Conservation (phyloP, 2,329 filamentous ascomycete genomes). For the Westerdykella sp. region DNA sequence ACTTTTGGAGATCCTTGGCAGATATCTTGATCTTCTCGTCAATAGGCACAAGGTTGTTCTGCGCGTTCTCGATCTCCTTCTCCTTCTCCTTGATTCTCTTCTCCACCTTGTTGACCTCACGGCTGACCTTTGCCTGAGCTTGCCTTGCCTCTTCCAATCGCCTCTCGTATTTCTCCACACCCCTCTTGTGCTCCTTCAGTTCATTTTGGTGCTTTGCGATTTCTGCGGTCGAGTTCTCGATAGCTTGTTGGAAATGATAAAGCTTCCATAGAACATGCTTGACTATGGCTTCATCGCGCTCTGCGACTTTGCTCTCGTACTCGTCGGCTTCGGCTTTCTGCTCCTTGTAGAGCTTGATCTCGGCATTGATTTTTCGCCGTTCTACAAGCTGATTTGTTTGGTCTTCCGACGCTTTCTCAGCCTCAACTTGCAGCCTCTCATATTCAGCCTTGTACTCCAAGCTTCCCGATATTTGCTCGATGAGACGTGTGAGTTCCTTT, state of each 20-base stretch:
- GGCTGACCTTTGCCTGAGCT: slow-evolving; percentile 71
- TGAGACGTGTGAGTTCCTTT: slow-evolving; percentile 84
- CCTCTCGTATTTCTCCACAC: slow-evolving; percentile 76
- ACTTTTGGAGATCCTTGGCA: slow-evolving; percentile 61
- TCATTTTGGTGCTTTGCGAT: slow-evolving; percentile 94
- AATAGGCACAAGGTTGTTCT: slow-evolving; percentile 79
- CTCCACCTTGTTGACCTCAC: slow-evolving; percentile 75
- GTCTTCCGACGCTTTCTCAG: slow-evolving; percentile 80
- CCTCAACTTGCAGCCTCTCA: slow-evolving; percentile 78
- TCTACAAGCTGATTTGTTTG: slow-evolving; percentile 83
- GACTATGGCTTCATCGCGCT: slow-evolving; percentile 85
- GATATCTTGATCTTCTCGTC: slow-evolving; percentile 82
- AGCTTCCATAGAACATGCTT: slow-evolving; percentile 95
- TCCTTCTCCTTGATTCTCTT: slow-evolving; percentile 79
- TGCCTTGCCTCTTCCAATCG: slow-evolving; percentile 74
- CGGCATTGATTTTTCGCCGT: slow-evolving; percentile 89
- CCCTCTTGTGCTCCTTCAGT: slow-evolving; percentile 83
- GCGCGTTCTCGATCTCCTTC: slow-evolving; percentile 77
- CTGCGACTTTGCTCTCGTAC: slow-evolving; percentile 83
- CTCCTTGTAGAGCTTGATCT: slow-evolving; percentile 96
- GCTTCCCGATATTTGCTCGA: slow-evolving; percentile 96
- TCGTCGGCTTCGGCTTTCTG: slow-evolving; percentile 94
- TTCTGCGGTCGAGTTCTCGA: slow-evolving; percentile 83
- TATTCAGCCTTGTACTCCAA: slow-evolving; percentile 93
- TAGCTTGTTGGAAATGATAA: slow-evolving; percentile 87